phyloP scores from a whole-genome alignment of 352 stramenopile species.

The Pythium chondricola region DNA sequence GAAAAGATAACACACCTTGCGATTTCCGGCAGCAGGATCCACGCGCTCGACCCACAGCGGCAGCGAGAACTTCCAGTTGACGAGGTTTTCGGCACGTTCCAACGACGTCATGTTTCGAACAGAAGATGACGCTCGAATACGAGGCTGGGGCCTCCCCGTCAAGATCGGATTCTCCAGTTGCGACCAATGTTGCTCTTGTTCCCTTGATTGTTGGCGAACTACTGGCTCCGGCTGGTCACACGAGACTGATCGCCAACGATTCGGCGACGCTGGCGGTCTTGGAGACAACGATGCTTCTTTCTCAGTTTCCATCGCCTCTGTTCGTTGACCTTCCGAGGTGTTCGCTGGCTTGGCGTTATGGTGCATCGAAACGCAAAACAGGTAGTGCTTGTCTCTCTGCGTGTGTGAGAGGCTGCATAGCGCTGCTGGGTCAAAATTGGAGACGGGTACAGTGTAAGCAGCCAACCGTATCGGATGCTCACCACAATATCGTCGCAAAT shows the following conservation, averaged over 20 bases:
- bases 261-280: slow-evolving; percentile 2
- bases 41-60: slow-evolving; percentile 72
- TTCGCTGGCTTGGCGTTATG: slow-evolving; percentile 1
- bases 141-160: slow-evolving; percentile 5
- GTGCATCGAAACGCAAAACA: slow-evolving; percentile 50
- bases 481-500: slow-evolving; percentile 27
- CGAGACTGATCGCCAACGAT: slow-evolving; percentile 19
- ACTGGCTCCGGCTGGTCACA: slow-evolving; percentile 17
- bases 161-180: not conserved
- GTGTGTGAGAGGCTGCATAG: slow-evolving; percentile 15
- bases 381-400: slow-evolving; percentile 25
- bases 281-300: not conserved
- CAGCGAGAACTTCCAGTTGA: slow-evolving; percentile 42
- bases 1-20: slow-evolving; percentile 71
- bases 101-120: slow-evolving; percentile 19
- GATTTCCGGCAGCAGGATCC: slow-evolving; percentile 38
- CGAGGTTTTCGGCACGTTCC: slow-evolving; percentile 24
- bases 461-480: slow-evolving; percentile 33
- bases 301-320: not conserved
- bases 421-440: slow-evolving; percentile 1
- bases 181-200: not conserved
- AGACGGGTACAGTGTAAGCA: slow-evolving; percentile 27
- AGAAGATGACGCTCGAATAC: slow-evolving; percentile 14
- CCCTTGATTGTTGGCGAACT: slow-evolving; percentile 9
- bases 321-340: not conserved